These are phyloP conservation scores for Sporothrix inflata DNA, from an alignment of 2,329 filamentous ascomycete genomes.

Conservation along the genomic window DNA sequence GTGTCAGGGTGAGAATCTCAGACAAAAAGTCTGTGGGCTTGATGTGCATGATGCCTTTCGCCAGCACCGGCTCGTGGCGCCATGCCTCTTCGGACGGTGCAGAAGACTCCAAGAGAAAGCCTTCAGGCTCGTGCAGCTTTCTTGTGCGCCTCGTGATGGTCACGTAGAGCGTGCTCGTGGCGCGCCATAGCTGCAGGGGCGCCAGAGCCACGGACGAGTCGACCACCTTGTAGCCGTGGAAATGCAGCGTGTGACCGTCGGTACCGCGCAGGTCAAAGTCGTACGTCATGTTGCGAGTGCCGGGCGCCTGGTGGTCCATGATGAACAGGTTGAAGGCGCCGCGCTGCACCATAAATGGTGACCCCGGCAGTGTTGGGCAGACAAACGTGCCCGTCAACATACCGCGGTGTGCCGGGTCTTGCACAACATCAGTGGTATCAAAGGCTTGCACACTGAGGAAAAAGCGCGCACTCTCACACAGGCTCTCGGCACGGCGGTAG, in stretches of 20 bases:
- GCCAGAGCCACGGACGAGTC: conserved; percentile 63
- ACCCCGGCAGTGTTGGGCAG: conserved; percentile 57
- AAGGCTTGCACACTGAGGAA: conserved; percentile 62
- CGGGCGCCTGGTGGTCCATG: conserved; percentile 55
- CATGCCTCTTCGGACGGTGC: conserved; percentile 45
- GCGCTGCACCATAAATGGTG: conserved; percentile 63
- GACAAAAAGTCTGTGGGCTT: conserved; percentile 56
- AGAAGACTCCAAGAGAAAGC: conserved; percentile 25
- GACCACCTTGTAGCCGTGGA: conserved; percentile 66
- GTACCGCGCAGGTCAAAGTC: conserved; percentile 63
- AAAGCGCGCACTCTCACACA: conserved; percentile 60
- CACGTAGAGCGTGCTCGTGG: conserved; percentile 65
- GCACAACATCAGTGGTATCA: conserved; percentile 53
- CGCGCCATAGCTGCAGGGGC: conserved; percentile 60
- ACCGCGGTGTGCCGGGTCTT: conserved; percentile 53
- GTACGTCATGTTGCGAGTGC: conserved; percentile 63
- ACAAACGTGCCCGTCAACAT: conserved; percentile 63
- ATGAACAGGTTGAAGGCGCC: conserved; percentile 63
- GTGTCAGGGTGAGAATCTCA: conserved; percentile 57
- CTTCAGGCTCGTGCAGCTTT: not conserved
- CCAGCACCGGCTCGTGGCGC: conserved; percentile 48
- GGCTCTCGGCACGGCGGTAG: conserved; percentile 55
- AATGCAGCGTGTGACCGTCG: conserved; percentile 56
- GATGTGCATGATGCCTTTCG: conserved; percentile 63
- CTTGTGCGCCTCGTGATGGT: conserved; percentile 52